phyloP scores from a whole-genome alignment of 257 asterid species.

The Solanum rostratum region DNA sequence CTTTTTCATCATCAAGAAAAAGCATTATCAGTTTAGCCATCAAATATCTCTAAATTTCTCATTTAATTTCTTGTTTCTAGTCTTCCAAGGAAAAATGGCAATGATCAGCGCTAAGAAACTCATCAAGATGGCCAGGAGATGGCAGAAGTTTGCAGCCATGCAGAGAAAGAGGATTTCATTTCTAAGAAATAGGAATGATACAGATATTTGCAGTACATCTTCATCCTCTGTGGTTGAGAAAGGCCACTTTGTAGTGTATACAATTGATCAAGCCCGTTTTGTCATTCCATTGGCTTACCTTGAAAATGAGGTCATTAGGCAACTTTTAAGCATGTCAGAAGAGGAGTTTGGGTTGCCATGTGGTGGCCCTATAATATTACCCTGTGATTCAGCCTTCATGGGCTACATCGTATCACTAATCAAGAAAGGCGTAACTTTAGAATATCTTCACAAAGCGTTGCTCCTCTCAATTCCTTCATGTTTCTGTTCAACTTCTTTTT shows the following conservation, averaged over 20 bases:
- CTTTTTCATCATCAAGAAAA: not conserved
- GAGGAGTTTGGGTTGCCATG: not conserved
- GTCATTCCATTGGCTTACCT: too few species aligned
- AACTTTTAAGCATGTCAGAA: slow-evolving; percentile 24
- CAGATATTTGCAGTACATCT: not conserved
- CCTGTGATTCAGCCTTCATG: not conserved
- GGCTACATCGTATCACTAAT: not conserved
- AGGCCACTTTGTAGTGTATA: too few species aligned
- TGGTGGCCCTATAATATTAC: not conserved
- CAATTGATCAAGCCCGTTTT: too few species aligned
- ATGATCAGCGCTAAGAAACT: not conserved
- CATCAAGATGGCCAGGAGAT: not conserved
- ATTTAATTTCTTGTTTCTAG: not conserved
- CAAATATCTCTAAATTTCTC: not conserved
- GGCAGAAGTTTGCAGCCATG: not conserved
- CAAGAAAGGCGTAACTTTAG: not conserved
- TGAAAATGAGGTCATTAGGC: too few species aligned
- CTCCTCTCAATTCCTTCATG: not conserved
- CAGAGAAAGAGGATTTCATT: not conserved
- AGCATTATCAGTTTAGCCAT: not conserved
- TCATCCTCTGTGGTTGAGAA: too few species aligned
- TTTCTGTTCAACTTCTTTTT: not conserved
- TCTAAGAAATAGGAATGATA: not conserved
- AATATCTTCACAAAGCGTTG: not conserved
- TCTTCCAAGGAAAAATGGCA: not conserved